Evolutionary conservation across 306 rosid genomes (phyloP), one percentile per base, ranked within the genome.

Genomic region (Prunus dulcis): DNA sequence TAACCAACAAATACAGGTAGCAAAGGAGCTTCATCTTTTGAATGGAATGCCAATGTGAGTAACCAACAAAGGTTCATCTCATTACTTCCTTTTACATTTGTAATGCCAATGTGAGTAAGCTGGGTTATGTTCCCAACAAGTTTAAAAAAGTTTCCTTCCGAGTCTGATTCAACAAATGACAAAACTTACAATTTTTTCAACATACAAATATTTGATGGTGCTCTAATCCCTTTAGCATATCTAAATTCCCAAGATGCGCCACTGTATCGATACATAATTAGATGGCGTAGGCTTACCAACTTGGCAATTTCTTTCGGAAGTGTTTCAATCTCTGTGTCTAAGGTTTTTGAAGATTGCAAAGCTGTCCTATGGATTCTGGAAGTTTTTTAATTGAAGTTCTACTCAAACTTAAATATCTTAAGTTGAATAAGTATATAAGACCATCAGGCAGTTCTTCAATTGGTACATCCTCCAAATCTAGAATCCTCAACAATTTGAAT

Each of bases 291-390:
- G 25, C 46, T 56, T 4, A 17, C 8, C 69, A 77, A 58, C 47
- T 49, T 69, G 20, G 69, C 18, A 41, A 69, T 32, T 10, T 43
- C 70, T n/a, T 22, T 43, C 7, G 52, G 78, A 49, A 75, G 71
- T 25, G 46, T 17, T 18, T 22, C 63, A 13, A 77, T 70, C 32
- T 56, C 1, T 47, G 62, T 68, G 5, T 78, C 52, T 47, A 74
- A 38, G 41, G 75, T 80, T 38, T 50, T 38, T 50, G 76, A 20
- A 80, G 74, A 45, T 80, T 75, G 25, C 27, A 27, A 30, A 80
- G 71, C 18, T 28, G 61, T 47, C 83, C 76, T 13, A 80, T 80
- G 43, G 79, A 74, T 20, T 74, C 53, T 22, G 79, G 79, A 23
- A 80, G 79, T 19, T 74, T 47, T 51, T 13, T 34, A 30, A 67